phyloP scores from a whole-genome alignment of 306 rosid species.

The Trifolium fragiferum region DNA sequence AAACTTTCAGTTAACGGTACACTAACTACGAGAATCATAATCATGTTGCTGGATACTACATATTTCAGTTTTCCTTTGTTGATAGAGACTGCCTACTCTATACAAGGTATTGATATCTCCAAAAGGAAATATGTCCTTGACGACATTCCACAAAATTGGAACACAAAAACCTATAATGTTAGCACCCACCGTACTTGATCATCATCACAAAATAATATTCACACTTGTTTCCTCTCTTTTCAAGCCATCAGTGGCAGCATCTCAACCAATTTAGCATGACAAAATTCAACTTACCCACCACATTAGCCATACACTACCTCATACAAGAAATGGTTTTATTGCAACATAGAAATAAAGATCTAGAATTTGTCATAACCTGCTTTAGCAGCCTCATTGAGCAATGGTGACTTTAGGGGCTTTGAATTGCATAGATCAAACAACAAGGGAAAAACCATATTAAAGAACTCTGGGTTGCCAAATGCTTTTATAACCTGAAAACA shows the following conservation, averaged over 20 bases:
- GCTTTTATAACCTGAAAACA: constrained; percentile 82
- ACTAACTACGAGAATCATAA: constrained; percentile 4
- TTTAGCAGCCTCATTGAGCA: constrained; percentile 55
- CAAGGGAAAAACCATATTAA: constrained; percentile 68
- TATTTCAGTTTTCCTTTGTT: neutral
- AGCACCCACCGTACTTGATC: neutral
- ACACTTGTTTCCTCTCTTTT: neutral
- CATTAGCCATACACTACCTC: constrained; percentile 29
- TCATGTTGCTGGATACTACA: neutral
- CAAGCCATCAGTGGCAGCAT: neutral
- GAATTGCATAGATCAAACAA: constrained; percentile 66
- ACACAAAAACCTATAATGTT: neutral
- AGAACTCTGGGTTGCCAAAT: constrained; percentile 83
- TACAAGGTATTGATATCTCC: neutral
- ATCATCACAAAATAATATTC: constrained; percentile 20
- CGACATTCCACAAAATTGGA: neutral
- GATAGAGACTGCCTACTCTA: neutral
- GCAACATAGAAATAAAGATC: constrained; percentile 33
- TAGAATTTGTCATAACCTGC: constrained; percentile 59
- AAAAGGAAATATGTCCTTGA: neutral
- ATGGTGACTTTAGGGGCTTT: constrained; percentile 52
- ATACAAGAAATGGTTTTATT: constrained; percentile 9
- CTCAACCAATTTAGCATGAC: constrained; percentile 32
- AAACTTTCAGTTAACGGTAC: neutral
- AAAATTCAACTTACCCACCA: constrained; percentile 11